Evolutionary conservation across 2,329 filamentous ascomycete species (phyloP).

Genomic region (Myriosclerotinia curreyana): DNA sequence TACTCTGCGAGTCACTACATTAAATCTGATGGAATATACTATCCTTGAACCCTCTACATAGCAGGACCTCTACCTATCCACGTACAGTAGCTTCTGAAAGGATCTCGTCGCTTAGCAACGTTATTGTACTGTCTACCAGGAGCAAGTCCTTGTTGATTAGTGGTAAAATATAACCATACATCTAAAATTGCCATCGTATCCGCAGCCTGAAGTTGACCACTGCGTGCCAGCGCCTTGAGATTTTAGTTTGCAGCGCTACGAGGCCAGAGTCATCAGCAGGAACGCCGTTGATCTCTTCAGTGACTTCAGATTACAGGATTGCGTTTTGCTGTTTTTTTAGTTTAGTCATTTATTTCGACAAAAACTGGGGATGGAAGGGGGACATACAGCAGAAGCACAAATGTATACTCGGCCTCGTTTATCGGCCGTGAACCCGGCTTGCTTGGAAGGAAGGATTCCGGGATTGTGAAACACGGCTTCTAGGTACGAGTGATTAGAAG

Average conservation of each 20-base stretch:
- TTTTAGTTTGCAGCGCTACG: slow-evolving; percentile 5
- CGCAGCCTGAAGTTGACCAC: slow-evolving; percentile 4
- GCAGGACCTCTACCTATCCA: slow-evolving; percentile 13
- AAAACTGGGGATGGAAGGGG: background rate
- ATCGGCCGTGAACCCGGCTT: slow-evolving; percentile 9
- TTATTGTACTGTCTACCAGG: slow-evolving; percentile 13
- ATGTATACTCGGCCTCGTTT: slow-evolving; percentile 9
- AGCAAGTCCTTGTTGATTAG: slow-evolving; percentile 11
- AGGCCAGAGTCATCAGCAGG: background rate
- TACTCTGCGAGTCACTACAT: background rate
- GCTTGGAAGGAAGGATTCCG: slow-evolving; percentile 2
- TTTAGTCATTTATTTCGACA: background rate
- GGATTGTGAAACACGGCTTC: slow-evolving; percentile 8
- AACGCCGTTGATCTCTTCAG: background rate
- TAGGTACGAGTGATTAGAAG: slow-evolving; percentile 11
- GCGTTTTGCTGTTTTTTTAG: background rate
- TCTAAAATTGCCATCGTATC: slow-evolving; percentile 16
- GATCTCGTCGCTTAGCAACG: slow-evolving; percentile 4
- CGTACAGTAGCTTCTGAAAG: slow-evolving; percentile 1
- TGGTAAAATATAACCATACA: slow-evolving; percentile 11
- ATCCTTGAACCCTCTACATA: background rate
- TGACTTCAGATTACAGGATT: slow-evolving; percentile 11
- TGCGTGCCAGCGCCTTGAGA: background rate
- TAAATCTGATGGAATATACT: background rate
- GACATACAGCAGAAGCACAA: slow-evolving; percentile 4